Evolutionary conservation across 805 yeast species (phyloP), one percentile per base, ranked within the genome.

Genomic region (Metahyphopichia silvanorum): DNA sequence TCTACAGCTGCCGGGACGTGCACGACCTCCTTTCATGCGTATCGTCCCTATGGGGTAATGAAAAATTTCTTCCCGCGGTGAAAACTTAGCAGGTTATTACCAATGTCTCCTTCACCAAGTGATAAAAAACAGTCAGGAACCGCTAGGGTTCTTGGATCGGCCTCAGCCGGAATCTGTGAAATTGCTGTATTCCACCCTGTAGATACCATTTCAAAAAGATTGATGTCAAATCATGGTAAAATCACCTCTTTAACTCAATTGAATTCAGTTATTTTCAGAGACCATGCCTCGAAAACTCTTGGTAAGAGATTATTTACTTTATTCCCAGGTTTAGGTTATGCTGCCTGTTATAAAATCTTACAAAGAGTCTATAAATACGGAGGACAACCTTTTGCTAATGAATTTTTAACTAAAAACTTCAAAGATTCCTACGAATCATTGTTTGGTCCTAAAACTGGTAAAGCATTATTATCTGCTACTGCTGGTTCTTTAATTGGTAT

Each of bases 341-440:
- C 98, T 42, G 98, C 98, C 29, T 86, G 88, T 45, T 93, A 93
- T 74, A 93, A 93, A 66, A 83, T 93, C 48, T 70, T 91, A 48
- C 99, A 93, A 68, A 80, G 99, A 69, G 97, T 93, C 35, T 93
- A 93, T 77, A 93, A 93, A 67, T 93, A 93, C 60, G 98, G 98
- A 55, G 99, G 99, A 32, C 99, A 93, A 69, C 98, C 99, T 29
- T 89, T 87, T 56, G 99, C 91, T 43, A 93, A 93, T 57, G 99
- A 93, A 65, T 86, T 80, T 55, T 73, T 93, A 57, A 76, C 84
- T 50, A 71, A 73, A 46, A 83, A 86, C 68, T 86, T 77, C 70
- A 78, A 75, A 53, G 65, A 72, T 27, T 57, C 71, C 34, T 93
- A 79, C 58, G 96, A 91, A 47, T 63, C 69, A 38, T 65, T 72